Base-by-base conservation (phyloP, 306 rosid species). In the Glycine tomentella region DNA sequence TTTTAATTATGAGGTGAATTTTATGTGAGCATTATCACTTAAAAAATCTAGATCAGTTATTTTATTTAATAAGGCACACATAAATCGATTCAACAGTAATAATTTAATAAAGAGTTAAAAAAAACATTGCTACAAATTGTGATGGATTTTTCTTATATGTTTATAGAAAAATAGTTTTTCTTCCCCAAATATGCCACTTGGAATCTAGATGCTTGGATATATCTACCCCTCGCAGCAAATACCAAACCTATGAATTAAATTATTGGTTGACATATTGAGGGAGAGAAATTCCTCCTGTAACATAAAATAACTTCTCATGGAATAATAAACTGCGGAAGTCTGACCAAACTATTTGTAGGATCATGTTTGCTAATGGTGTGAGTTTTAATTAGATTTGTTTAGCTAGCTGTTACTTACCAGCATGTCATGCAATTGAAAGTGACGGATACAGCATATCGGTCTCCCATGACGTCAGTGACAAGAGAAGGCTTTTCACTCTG, bases 381-480 rank as follows among this genome's bases (percentile, higher is more conserved):
- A n/a, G n/a, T 25, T 45, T 63, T 9, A 14, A 8, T 61, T 20
- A 82, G 62, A 83, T 55, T 16, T 64, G 53, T 44, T 25, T 25
- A 59, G 40, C 5, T 61, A 48, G 25, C 68, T 87, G 25, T 68
- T 87, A 91, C 97, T 77, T 87, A 95, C 99, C 92, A 95, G 93
- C 97, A 95, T 95, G 88, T 83, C 79, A 85, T 93, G 95, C 53
- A 84, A 72, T 59, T 86, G 91, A 67, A 93, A 91, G 83, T 84
- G 92, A 59, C 99, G 97, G 70, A 91, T 87, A 40, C 97, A 89
- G 81, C 97, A 89, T 9, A 90, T 76, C 98, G 99, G 75, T 95
- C 99, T 1, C 99, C 99, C 90, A 95, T 79, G 62, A 89, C 88
- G 78, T 95, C 97, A 74, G 97, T 89, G 79, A 91, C 88, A 86